These are phyloP conservation scores for Herpotrichia juniperi DNA, from an alignment of 2,329 filamentous ascomycete species.

Conservation along the genomic window DNA sequence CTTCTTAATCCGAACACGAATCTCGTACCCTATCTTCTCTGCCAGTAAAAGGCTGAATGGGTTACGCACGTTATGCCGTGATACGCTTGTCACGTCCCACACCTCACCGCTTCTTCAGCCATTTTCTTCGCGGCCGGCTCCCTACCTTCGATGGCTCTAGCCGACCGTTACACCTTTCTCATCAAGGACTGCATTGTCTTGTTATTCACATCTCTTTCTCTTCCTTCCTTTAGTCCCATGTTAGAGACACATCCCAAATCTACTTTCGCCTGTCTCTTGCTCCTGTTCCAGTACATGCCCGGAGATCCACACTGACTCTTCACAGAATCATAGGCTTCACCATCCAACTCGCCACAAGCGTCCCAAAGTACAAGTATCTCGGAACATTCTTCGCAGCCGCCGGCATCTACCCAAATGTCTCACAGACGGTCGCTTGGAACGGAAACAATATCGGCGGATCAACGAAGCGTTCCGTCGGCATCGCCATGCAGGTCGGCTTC, in stretches of 20 bases:
- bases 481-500: conserved; percentile 59
- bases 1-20: neutral
- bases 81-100: neutral
- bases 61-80: neutral
- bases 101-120: neutral
- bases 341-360: conserved; percentile 42
- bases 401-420: conserved; percentile 59
- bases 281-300: no score
- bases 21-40: neutral
- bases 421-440: conserved; percentile 62
- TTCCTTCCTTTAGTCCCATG: no score
- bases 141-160: no score
- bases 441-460: conserved; percentile 61
- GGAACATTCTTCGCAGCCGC: conserved; percentile 49
- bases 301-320: neutral
- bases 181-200: no score
- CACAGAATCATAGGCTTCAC: conserved; percentile 46
- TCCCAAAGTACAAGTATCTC: conserved; percentile 44
- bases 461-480: conserved; percentile 59
- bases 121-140: neutral
- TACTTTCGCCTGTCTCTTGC: no score
- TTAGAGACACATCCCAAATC: no score
- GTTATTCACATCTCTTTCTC: conserved; percentile 2
- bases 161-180: no score
- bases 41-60: neutral